Evolutionary conservation across 306 rosid genomes (phyloP).

Genomic region (Dalbergia cultrata): DNA sequence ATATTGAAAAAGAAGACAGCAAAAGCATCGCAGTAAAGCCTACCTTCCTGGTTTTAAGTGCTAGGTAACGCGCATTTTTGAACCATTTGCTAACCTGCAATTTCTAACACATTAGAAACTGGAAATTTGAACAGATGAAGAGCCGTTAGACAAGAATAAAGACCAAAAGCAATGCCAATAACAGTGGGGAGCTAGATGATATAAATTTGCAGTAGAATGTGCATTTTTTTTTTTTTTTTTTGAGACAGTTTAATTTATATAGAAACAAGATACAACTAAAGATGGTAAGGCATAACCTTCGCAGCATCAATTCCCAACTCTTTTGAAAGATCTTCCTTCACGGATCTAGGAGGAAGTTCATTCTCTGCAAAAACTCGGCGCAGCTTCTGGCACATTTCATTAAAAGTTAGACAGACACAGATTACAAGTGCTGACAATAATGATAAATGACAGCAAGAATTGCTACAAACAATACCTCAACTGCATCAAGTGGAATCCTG

Average conservation of each 20-base stretch:
- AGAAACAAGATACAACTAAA: slow-evolving; percentile 26
- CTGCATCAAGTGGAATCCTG: slow-evolving; percentile 79
- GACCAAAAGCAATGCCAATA: slow-evolving; percentile 29
- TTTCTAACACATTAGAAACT: slow-evolving; percentile 39
- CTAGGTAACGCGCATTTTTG: slow-evolving; percentile 91
- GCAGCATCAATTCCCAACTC: slow-evolving; percentile 85
- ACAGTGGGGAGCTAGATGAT: background rate
- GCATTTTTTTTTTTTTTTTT: background rate
- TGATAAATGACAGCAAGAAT: slow-evolving; percentile 37
- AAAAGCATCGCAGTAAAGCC: slow-evolving; percentile 33
- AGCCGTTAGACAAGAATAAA: slow-evolving; percentile 10
- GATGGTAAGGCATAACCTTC: slow-evolving; percentile 63
- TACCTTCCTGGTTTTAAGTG: slow-evolving; percentile 88
- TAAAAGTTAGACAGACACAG: slow-evolving; percentile 35
- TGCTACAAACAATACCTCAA: slow-evolving; percentile 67
- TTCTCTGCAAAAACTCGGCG: slow-evolving; percentile 82
- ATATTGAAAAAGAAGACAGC: slow-evolving; percentile 1
- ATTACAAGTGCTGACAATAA: slow-evolving; percentile 2
- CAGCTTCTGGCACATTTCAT: slow-evolving; percentile 71
- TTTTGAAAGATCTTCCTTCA: slow-evolving; percentile 77
- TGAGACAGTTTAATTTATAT: no score
- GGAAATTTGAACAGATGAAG: slow-evolving; percentile 33
- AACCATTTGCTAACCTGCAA: slow-evolving; percentile 96
- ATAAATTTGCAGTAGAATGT: slow-evolving; percentile 27
- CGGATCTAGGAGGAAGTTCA: slow-evolving; percentile 85